Conservation (phyloP, 1,284 basidiomycete genomes). For the Polyporus tsugae region DNA sequence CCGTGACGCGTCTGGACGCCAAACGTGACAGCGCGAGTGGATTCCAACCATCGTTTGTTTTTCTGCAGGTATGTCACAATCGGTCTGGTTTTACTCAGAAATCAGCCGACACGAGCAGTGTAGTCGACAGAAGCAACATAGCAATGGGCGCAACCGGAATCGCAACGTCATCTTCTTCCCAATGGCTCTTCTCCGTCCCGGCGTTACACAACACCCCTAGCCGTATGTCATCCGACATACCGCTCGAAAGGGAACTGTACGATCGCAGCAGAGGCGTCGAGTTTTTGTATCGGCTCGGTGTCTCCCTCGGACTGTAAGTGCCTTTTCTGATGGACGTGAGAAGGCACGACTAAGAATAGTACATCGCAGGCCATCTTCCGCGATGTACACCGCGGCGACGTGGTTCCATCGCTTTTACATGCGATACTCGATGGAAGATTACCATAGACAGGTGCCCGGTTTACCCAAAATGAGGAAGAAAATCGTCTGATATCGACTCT, state of each 20-base stretch:
- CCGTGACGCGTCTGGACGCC: slow-evolving; percentile 13
- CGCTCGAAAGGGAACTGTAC: slow-evolving; percentile 72
- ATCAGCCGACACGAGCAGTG: too few species aligned
- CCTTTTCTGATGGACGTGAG: not conserved
- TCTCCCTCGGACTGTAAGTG: slow-evolving; percentile 76
- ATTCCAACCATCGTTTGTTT: slow-evolving; percentile 14
- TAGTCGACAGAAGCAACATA: not conserved
- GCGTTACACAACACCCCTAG: slow-evolving; percentile 66
- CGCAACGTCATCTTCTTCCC: slow-evolving; percentile 42
- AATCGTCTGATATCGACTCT: slow-evolving; percentile 19
- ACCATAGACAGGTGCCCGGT: slow-evolving; percentile 72
- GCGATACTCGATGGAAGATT: slow-evolving; percentile 88
- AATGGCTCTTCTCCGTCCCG: slow-evolving; percentile 77
- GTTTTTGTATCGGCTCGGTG: slow-evolving; percentile 81
- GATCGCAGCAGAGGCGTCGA: slow-evolving; percentile 82
- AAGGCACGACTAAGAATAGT: slow-evolving; percentile 23
- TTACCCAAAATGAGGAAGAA: too few species aligned
- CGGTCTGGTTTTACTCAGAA: not conserved
- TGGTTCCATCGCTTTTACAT: slow-evolving; percentile 97
- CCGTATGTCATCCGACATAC: slow-evolving; percentile 54
- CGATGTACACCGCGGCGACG: slow-evolving; percentile 85
- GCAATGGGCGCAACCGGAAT: slow-evolving; percentile 30
- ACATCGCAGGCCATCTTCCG: slow-evolving; percentile 69
- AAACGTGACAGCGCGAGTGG: slow-evolving; percentile 22
- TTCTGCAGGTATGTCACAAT: not conserved